Evolutionary conservation across 331 rosid species (phyloP).

Genomic region (Dryas integrifolia): DNA sequence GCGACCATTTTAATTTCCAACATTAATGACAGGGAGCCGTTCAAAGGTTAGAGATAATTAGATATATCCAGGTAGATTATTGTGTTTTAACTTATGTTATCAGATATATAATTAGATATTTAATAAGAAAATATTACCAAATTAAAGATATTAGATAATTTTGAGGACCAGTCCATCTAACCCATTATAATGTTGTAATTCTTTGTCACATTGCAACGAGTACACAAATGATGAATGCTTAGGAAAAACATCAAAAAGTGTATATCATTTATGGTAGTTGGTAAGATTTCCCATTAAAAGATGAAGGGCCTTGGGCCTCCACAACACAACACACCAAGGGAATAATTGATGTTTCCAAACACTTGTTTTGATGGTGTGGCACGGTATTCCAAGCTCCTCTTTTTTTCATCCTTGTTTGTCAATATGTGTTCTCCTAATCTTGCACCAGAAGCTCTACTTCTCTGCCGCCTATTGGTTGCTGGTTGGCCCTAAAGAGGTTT

Average conservation of each 20-base stretch:
- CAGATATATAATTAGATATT: too few relatives aligned
- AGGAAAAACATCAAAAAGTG: neutral
- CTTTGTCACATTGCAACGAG: conserved; percentile 7
- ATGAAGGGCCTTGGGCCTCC: conserved; percentile 27
- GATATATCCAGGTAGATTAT: too few relatives aligned
- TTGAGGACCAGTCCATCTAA: too few relatives aligned
- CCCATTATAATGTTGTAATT: neutral
- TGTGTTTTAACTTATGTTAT: too few relatives aligned
- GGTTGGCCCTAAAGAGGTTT: conserved; percentile 53
- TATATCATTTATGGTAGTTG: conserved; percentile 31
- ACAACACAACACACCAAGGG: conserved; percentile 26
- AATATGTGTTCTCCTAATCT: conserved; percentile 31
- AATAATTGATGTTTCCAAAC: conserved; percentile 55
- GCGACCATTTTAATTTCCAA: too few relatives aligned
- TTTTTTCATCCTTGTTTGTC: neutral
- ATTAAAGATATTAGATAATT: too few relatives aligned
- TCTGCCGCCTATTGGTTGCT: conserved; percentile 25
- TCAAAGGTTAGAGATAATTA: too few relatives aligned
- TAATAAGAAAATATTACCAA: too few relatives aligned
- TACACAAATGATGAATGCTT: conserved; percentile 14
- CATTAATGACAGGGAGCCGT: too few relatives aligned
- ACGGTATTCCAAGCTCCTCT: conserved; percentile 33
- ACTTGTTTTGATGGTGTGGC: conserved; percentile 36
- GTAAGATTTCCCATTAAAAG: conserved; percentile 45
- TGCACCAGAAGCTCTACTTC: conserved; percentile 30